Evolutionary conservation across 306 rosid genomes (phyloP).

Genomic region (Pterocarpus macrocarpus): DNA sequence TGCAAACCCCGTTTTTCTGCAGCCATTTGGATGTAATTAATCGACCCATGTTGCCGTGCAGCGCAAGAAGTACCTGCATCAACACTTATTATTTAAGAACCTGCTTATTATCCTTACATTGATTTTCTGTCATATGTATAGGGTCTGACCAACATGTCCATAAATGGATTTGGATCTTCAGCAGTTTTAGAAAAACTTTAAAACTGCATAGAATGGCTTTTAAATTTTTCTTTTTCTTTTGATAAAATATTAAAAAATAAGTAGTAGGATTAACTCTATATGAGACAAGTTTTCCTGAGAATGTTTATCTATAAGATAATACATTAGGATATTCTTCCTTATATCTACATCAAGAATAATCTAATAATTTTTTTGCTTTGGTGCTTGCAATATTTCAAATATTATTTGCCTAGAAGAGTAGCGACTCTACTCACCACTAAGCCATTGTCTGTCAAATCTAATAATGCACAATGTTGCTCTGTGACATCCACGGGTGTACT

Average conservation of each 20-base stretch:
- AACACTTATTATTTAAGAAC: constrained; percentile 6
- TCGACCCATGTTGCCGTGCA: constrained; percentile 79
- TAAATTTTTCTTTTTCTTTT: too few species aligned
- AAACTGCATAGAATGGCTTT: too few species aligned
- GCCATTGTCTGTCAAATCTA: constrained; percentile 68
- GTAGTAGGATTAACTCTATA: background rate
- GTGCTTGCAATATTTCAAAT: constrained; percentile 19
- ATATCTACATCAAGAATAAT: background rate
- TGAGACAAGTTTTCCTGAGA: background rate
- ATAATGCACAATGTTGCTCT: constrained; percentile 67
- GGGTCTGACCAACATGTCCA: background rate
- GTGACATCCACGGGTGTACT: constrained; percentile 70
- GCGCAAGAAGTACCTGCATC: constrained; percentile 86
- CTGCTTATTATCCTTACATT: constrained; percentile 5
- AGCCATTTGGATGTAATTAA: constrained; percentile 82
- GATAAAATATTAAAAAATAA: background rate
- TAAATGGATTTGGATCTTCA: background rate
- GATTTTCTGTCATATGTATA: background rate
- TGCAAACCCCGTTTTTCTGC: constrained; percentile 69
- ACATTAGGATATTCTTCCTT: background rate
- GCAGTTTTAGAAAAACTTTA: too few species aligned
- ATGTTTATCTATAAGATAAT: background rate
- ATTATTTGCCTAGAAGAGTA: constrained; percentile 25
- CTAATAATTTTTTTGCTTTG: background rate
- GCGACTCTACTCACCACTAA: constrained; percentile 72